A percentile compares a stretch with the other conserved stretches of the same genome.
These are phyloP conservation scores for Didymella arachidicola DNA, from an alignment of 2,329 filamentous ascomycete species.

Conservation along the genomic window DNA sequence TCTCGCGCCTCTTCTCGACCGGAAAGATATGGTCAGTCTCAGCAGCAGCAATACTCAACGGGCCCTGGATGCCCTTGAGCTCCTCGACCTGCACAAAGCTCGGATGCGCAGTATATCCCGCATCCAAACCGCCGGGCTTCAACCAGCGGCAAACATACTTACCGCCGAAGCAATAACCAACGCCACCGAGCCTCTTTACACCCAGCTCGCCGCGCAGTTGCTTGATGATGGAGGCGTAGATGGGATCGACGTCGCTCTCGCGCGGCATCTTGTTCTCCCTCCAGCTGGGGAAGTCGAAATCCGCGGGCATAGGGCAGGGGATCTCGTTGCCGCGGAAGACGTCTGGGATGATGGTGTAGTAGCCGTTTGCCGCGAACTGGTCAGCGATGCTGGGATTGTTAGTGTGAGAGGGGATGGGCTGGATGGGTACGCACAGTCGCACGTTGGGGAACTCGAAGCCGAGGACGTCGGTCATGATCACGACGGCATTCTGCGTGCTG, in stretches of 20 bases:
- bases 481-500: constrained; percentile 62
- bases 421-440: constrained; percentile 48
- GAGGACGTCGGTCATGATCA: constrained; percentile 64
- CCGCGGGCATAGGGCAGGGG: constrained; percentile 59
- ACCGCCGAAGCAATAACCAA: constrained; percentile 78
- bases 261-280: constrained; percentile 52
- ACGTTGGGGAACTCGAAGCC: constrained; percentile 62
- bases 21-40: constrained; percentile 68
- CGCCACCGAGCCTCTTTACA: constrained; percentile 66
- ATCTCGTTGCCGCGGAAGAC: constrained; percentile 73
- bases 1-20: constrained; percentile 61
- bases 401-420: not conserved
- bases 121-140: constrained; percentile 68
- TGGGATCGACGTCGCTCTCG: constrained; percentile 59
- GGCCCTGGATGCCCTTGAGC: constrained; percentile 63
- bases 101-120: constrained; percentile 78
- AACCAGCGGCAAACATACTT: constrained; percentile 70
- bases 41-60: constrained; percentile 69
- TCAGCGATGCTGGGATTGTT: constrained; percentile 65
- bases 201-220: constrained; percentile 62
- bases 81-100: constrained; percentile 73
- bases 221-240: constrained; percentile 63
- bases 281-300: constrained; percentile 61
- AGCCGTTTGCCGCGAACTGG: constrained; percentile 76
- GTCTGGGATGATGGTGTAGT: constrained; percentile 73